Evolutionary conservation across 2,329 filamentous ascomycete genomes (phyloP).

Genomic region (Capronia epimyces): DNA sequence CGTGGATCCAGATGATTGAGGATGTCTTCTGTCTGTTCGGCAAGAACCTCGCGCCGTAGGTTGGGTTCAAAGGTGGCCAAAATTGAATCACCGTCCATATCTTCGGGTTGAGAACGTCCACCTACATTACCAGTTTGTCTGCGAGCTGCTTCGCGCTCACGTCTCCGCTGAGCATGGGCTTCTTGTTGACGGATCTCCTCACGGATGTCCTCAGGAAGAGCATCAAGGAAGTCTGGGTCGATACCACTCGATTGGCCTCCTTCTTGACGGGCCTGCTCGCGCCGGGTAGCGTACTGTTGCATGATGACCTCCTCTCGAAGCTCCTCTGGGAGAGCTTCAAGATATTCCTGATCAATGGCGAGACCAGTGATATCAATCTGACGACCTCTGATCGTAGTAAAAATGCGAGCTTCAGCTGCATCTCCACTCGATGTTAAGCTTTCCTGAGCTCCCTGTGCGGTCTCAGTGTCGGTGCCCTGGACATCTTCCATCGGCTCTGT

Average conservation of each 20-base stretch:
- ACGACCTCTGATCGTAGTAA: slow-evolving; percentile 77
- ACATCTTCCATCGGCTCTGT: slow-evolving; percentile 70
- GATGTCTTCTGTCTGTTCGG: slow-evolving; percentile 86
- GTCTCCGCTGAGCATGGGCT: slow-evolving; percentile 77
- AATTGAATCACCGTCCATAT: slow-evolving; percentile 92
- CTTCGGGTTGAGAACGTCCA: slow-evolving; percentile 55
- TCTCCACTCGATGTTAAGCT: slow-evolving; percentile 10
- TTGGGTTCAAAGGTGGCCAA: slow-evolving; percentile 80
- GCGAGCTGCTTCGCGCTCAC: slow-evolving; percentile 75
- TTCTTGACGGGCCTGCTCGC: slow-evolving; percentile 72
- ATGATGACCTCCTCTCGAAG: slow-evolving; percentile 94
- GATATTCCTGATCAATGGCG: slow-evolving; percentile 89
- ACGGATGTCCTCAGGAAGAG: slow-evolving; percentile 82
- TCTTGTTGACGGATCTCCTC: slow-evolving; percentile 88
- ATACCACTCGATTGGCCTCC: slow-evolving; percentile 32
- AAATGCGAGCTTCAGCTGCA: slow-evolving; percentile 57
- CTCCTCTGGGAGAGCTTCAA: slow-evolving; percentile 95
- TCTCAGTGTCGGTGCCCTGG: slow-evolving; percentile 47
- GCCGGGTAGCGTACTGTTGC: slow-evolving; percentile 75
- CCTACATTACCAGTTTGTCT: slow-evolving; percentile 51
- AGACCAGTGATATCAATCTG: slow-evolving; percentile 90
- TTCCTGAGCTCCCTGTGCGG: slow-evolving; percentile 24
- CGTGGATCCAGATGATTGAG: slow-evolving; percentile 78
- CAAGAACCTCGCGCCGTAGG: slow-evolving; percentile 77
- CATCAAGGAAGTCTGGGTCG: slow-evolving; percentile 77